Percentiles rank a stretch among this genome's conserved stretches.
phyloP scores from a whole-genome alignment of 257 asterid species.

The Coffea canephora region DNA sequence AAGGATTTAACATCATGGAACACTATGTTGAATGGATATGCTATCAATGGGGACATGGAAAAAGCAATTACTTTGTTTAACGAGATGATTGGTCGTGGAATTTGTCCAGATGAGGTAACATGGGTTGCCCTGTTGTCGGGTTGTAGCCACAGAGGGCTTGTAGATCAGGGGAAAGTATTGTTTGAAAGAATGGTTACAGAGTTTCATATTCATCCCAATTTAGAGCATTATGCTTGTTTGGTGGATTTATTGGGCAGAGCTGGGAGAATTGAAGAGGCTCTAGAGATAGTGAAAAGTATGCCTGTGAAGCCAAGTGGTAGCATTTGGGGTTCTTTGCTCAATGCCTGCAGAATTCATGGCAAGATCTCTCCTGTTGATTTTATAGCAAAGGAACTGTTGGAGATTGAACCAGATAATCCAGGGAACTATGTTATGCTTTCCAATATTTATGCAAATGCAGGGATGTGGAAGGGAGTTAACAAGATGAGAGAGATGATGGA shows the following conservation, averaged over 20 bases:
- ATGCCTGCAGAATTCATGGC: conserved; percentile 42
- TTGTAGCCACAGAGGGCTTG: conserved; percentile 44
- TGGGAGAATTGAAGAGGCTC: conserved; percentile 47
- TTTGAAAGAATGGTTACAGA: conserved; percentile 38
- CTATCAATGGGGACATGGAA: conserved; percentile 37
- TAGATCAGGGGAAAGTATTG: conserved; percentile 31
- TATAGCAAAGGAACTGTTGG: conserved; percentile 36
- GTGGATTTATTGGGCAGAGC: conserved; percentile 49
- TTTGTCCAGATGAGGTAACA: conserved; percentile 35
- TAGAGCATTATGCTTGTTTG: conserved; percentile 53
- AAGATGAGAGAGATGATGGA: conserved; percentile 44
- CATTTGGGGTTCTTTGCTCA: conserved; percentile 56
- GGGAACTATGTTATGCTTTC: conserved; percentile 45
- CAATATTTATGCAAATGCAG: conserved; percentile 49
- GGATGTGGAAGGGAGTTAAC: conserved; percentile 51
- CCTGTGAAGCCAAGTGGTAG: conserved; percentile 44
- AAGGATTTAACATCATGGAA: conserved; percentile 49
- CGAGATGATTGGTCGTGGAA: conserved; percentile 32
- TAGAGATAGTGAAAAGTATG: conserved; percentile 38
- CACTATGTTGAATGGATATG: conserved; percentile 44
- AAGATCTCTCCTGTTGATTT: conserved; percentile 40
- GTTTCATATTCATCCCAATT: conserved; percentile 29
- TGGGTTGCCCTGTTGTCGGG: conserved; percentile 41
- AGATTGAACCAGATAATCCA: conserved; percentile 43
- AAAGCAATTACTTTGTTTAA: conserved; percentile 34